Evolutionary conservation across 2,329 filamentous ascomycete species (phyloP).

Genomic region (Fusarium newnesense): DNA sequence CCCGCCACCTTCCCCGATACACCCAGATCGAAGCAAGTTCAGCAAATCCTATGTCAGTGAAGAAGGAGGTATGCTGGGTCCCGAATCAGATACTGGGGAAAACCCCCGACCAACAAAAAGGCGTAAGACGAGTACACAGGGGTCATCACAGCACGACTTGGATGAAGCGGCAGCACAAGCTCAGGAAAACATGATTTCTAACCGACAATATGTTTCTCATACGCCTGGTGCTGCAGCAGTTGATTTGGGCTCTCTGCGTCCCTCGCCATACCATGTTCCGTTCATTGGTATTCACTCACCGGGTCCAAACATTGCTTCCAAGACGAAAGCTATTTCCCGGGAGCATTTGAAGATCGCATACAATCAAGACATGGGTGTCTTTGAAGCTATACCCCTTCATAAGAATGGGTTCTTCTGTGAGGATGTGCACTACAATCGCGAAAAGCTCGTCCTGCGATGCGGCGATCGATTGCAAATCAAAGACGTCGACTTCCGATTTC

Average conservation of each 20-base stretch:
- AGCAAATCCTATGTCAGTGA: conserved; percentile 75
- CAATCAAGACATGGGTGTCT: conserved; percentile 70
- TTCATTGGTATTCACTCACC: conserved; percentile 79
- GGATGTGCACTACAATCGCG: conserved; percentile 66
- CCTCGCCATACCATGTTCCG: conserved; percentile 70
- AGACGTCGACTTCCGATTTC: conserved; percentile 74
- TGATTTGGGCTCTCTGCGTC: conserved; percentile 68
- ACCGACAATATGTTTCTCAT: conserved; percentile 69
- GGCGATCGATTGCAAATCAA: conserved; percentile 78
- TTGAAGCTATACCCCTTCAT: conserved; percentile 70
- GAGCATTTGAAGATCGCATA: conserved; percentile 79
- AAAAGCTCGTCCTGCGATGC: conserved; percentile 68
- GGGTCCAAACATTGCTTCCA: conserved; percentile 66
- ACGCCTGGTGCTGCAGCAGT: conserved; percentile 68
- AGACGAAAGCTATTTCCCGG: conserved; percentile 78
- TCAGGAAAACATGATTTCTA: conserved; percentile 62
- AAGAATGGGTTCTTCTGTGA: conserved; percentile 77
- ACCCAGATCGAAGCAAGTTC: conserved; percentile 64
- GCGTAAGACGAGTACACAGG: conserved; percentile 58
- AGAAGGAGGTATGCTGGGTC: conserved; percentile 74
- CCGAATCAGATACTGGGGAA: conserved; percentile 67
- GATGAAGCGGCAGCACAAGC: conserved; percentile 49
- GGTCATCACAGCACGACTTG: conserved; percentile 55
- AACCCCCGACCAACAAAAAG: conserved; percentile 58
- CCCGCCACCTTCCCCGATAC: conserved; percentile 62